Evolutionary conservation across 2,329 filamentous ascomycete genomes (phyloP), one percentile per base, ranked within the genome.

Genomic region (Alternaria incomplexa): DNA sequence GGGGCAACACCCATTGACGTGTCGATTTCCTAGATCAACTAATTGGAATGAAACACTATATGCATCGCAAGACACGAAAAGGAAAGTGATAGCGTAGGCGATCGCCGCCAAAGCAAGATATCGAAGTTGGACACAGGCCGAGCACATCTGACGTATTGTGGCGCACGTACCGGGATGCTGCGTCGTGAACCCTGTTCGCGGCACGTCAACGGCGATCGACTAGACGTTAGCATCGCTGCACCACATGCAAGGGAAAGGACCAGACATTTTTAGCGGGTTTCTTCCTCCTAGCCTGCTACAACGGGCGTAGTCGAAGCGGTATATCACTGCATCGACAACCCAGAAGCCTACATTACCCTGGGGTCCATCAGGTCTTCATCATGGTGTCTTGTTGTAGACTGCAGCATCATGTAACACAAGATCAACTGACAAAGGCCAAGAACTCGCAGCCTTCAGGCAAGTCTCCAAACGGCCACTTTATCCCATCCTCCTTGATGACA

Each of bases 121-220:
- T 77, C 58, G 62, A 72, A 65, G 71, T 77, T 67, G 72, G 67
- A 72, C 69, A 67, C 53, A 66, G 63, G 56, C 67, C 65, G 55
- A 63, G 62, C 57, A 57, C 48, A 61, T 72, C 70, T 79, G 77
- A 78, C 76, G 76, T 78, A 79, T 73, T 70, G 73, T 73, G 69
- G 68, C 68, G 67, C 62, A 58, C 57, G 36, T 62, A 59, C 71
- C 69, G 63, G 72, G 69, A 58, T 70, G 47, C 20, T 61, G 56
- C 56, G 62, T 62, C 63, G 63, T 59, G 45, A 61, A 48, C 62
- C 65, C 55, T 68, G 65, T 55, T 62, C 20, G 57, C 47, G 70
- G 70, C 50, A 65, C 70, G 67, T 64, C 52, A 63, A 65, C 63
- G 63, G 62, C 58, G 58, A 72, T 69, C 67, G 56, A 46, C 63